Base-by-base conservation (phyloP, 2,329 filamentous ascomycete species). In the Stachybotrys elegans region DNA sequence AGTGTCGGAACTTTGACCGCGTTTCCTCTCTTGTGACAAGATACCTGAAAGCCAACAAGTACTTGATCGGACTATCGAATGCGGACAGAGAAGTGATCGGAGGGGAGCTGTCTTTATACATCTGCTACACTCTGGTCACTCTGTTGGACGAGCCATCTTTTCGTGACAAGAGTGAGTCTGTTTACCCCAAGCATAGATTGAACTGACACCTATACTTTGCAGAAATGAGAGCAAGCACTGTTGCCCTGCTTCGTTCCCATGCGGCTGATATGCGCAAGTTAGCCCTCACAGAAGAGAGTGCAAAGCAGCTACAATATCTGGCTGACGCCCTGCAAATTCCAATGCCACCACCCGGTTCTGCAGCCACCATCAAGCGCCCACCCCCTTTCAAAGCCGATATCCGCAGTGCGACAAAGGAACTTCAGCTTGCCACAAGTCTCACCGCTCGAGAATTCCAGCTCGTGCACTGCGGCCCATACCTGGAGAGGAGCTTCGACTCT, bases 401-500 rank as follows among this genome's bases (percentile, higher is more conserved):
- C 47, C 9, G 23, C 45, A 37, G 36, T 35, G 38, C 3, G n/a
- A 14, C 11, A 22, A 48, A 23, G 16, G 6, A 4, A 13, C 29
- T 4, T 31, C 43, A 7, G 29, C 44, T 12, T 8, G 46, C 16
- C 19, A 35, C 13, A 40, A 50, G n/a, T n/a, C n/a, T n/a, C n/a
- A 22, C 40, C 29, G 7, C 21, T 23, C 47, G 40, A 21, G 22
- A 49, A 16, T 87, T 90, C 48, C 85, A 90, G 55, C 67, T 90
- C 11, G 62, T 78, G 8, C 70, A 86, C 56, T 84, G 79, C 40
- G 86, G 85, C 0, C 85, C 86, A 0, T 89, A 86, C 55, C 75
- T 91, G 61, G 85, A 90, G 53, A 73, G 86, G n/a, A 81, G 75
- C 51, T 84, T 89, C 54, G 83, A 86, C 54, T 82, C 85, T 0